Evolutionary conservation across 768 basidiomycete genomes (phyloP), one percentile per base, ranked within the genome.

Genomic region (Lactifluus pinguis): DNA sequence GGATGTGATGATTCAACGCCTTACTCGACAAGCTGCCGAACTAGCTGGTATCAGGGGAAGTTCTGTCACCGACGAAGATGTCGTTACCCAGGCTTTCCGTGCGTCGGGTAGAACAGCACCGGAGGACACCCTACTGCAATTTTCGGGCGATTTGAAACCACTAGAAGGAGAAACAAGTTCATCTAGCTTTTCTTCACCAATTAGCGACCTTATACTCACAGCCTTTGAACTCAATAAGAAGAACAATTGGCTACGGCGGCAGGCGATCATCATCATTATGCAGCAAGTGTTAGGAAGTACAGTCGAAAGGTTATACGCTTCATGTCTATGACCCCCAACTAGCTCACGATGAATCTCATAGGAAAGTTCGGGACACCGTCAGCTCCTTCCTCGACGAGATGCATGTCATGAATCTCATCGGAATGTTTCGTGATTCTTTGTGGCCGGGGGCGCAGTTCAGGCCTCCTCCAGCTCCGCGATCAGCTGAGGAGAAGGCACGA

Each of bases 261-360:
- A 98, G 70, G 95, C 97, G 2, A 92, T 97, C 66, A 89, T 98
- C 14, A 92, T 98, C 54, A 94, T 98, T 61, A 74, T 98, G 53
- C 97, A 98, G 70, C 95, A 98, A 69, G 85, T 98, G 4, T 79
- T 99, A 3, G 95, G 95, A 11, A 90, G 91, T 14, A 98, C 97
- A 0, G 93, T 98, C 67, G 97, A 99, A 73, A 79, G 93, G 95
- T 95, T 34, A 9, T 30, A 54, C 29, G 14, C 52, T 38, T 59
- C 53, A 53, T 19, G 6, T 9, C 21, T 15, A 47, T n/a, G 41
- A 8, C 30, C 47, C 61, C 53, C 34, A 36, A 9, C 29, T 15
- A 32, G 42, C 34, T 19, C 17, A 30, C 9, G 32, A 53, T 39
- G 6, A 6, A 17, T 15, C 15, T 4, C 25, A 47, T 67, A 98